Conservation (phyloP, 2,329 filamentous ascomycete species). For the Acephala macrosclerotiorum region DNA sequence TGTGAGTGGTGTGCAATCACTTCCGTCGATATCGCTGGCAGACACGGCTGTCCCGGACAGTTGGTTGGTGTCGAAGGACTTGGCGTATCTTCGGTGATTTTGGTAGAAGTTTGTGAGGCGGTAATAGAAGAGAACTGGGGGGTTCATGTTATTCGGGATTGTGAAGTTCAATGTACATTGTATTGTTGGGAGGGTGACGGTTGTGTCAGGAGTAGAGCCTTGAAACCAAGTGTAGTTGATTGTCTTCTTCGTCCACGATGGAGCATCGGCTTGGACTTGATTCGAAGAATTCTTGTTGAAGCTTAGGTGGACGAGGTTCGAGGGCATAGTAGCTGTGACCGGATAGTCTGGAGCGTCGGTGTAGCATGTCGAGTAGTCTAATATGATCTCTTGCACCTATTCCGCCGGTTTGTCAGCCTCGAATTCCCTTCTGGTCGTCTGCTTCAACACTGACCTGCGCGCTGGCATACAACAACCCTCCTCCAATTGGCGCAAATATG, state of each 20-base stretch:
- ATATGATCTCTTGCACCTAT: conserved; percentile 86
- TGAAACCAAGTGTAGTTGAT: conserved; percentile 50
- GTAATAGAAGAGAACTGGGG: conserved; percentile 93
- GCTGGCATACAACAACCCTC: conserved; percentile 85
- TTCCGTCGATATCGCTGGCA: conserved; percentile 65
- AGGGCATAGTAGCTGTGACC: conserved; percentile 59
- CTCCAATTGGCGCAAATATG: conserved; percentile 93
- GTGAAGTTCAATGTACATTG: conserved; percentile 79
- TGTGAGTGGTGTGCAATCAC: conserved; percentile 79
- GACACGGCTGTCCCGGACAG: conserved; percentile 75
- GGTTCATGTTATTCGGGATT: conserved; percentile 78
- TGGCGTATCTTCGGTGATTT: conserved; percentile 96
- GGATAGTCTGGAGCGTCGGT: conserved; percentile 57
- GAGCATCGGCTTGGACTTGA: conserved; percentile 32
- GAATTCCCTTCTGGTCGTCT: neutral
- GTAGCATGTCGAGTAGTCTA: conserved; percentile 88
- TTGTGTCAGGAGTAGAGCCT: conserved; percentile 35
- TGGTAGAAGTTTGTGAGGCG: conserved; percentile 98
- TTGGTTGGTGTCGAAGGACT: conserved; percentile 84
- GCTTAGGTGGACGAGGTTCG: conserved; percentile 65
- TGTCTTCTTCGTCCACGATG: conserved; percentile 37
- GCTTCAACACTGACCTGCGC: conserved; percentile 63
- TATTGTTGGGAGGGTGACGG: conserved; percentile 45
- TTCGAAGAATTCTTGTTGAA: conserved; percentile 66
- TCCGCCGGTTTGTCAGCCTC: conserved; percentile 23